These are phyloP conservation scores for Apiospora aurea DNA, from an alignment of 2,329 filamentous ascomycete species.

Conservation along the genomic window DNA sequence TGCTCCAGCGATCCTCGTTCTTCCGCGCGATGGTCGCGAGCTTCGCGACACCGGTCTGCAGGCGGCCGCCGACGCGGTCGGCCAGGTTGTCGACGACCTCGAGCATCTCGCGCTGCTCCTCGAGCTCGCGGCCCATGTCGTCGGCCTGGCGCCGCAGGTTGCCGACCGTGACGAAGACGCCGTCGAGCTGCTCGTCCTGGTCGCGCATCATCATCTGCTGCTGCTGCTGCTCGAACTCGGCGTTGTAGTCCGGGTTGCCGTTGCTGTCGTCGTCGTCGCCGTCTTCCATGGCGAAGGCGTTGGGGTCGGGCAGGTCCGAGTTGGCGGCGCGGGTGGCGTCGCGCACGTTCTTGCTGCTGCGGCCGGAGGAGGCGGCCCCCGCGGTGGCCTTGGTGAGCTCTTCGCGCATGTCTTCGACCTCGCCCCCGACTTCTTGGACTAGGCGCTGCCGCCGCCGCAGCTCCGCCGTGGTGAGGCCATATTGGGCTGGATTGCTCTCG, in stretches of 20 bases:
- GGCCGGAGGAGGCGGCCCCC: conserved; percentile 31
- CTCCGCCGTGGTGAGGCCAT: conserved; percentile 84
- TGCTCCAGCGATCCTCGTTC: conserved; percentile 88
- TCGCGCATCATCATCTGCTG: conserved; percentile 92
- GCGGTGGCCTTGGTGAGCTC: conserved; percentile 70
- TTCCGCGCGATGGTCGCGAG: conserved; percentile 83
- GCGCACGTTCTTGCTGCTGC: conserved; percentile 25
- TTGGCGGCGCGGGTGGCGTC: conserved; percentile 44
- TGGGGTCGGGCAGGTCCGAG: conserved; percentile 61
- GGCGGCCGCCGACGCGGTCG: conserved; percentile 84
- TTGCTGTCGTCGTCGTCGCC: conserved; percentile 51
- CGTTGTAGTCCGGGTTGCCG: conserved; percentile 64
- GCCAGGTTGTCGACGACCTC: conserved; percentile 84
- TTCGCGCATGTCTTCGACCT: conserved; percentile 88
- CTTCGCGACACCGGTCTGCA: conserved; percentile 87
- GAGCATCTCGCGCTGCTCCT: conserved; percentile 91
- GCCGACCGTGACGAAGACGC: conserved; percentile 91
- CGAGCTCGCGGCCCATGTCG: conserved; percentile 94
- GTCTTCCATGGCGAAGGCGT: conserved; percentile 61
- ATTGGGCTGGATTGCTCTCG: conserved; percentile 85
- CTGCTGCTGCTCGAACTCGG: conserved; percentile 87
- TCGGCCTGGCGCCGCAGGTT: conserved; percentile 90
- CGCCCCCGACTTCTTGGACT: conserved; percentile 86
- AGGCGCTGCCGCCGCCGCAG: conserved; percentile 80
- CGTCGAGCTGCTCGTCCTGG: conserved; percentile 92